Percentiles rank a stretch among this genome's conserved stretches.
Evolutionary conservation across 2,329 filamentous ascomycete genomes (phyloP).

Genomic region (Colletotrichum shisoi): DNA sequence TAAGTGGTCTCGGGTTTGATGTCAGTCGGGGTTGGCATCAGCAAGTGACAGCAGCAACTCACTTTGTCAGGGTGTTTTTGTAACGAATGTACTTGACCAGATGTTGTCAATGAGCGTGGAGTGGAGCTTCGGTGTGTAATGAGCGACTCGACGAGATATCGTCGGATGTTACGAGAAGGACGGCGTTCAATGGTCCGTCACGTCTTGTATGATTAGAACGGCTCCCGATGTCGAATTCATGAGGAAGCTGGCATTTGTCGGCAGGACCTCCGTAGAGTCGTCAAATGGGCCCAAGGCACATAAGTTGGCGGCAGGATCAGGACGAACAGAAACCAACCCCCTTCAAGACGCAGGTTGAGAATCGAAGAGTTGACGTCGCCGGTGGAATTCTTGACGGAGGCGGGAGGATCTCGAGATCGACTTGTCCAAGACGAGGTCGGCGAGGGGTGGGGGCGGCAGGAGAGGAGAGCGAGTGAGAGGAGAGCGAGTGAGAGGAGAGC

Average conservation of each 20-base stretch:
- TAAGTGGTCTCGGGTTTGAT: conserved; percentile 8
- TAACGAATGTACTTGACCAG: conserved; percentile 69
- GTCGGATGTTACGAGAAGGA: conserved; percentile 30
- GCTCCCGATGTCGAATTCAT: conserved; percentile 34
- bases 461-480: too few species aligned
- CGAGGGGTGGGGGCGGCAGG: conserved; percentile 27
- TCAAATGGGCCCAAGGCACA: conserved; percentile 29
- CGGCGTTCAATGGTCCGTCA: conserved; percentile 33
- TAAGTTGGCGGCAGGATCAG: conserved; percentile 14
- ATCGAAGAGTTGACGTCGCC: conserved; percentile 40
- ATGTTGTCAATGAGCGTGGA: conserved; percentile 60
- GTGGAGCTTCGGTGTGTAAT: conserved; percentile 40
- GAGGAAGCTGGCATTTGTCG: conserved; percentile 36
- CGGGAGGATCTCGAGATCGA: conserved; percentile 36
- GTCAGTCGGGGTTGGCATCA: conserved; percentile 26
- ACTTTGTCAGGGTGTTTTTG: conserved; percentile 55
- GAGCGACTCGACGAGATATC: conserved; percentile 41
- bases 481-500: too few species aligned
- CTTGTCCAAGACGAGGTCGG: conserved; percentile 37
- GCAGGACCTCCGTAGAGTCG: conserved; percentile 31
- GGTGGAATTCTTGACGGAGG: conserved; percentile 39
- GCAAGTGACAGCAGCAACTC: conserved; percentile 36
- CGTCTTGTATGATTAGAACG: conserved; percentile 20
- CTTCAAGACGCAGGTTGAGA: conserved; percentile 26
- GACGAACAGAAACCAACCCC: conserved; percentile 15